Conservation (phyloP, 805 yeast species). For the Saturnispora dispora region DNA sequence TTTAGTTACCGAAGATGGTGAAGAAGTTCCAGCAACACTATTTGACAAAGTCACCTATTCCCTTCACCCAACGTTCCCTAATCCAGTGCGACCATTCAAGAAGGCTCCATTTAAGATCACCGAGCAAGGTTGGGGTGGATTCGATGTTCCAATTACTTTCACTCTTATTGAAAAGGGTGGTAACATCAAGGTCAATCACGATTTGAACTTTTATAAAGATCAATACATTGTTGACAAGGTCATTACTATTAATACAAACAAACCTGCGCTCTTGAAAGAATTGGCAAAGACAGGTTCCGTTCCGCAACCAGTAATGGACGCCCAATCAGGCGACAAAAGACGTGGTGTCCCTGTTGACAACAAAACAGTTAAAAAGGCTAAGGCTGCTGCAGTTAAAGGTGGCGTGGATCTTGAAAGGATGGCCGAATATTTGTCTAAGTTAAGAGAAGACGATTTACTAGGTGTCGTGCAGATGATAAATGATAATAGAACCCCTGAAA, state of each 20-base stretch:
- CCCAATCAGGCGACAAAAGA: slow-evolving; percentile 20
- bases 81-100: slow-evolving; percentile 75
- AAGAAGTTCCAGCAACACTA: slow-evolving; percentile 74
- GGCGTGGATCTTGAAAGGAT: slow-evolving; percentile 80
- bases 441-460: slow-evolving; percentile 84
- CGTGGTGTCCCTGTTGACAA: slow-evolving; percentile 24
- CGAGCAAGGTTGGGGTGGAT: slow-evolving; percentile 99
- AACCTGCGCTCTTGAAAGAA: slow-evolving; percentile 61
- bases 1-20: slow-evolving; percentile 69
- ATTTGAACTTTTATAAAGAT: slow-evolving; percentile 75
- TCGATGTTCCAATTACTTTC: slow-evolving; percentile 74
- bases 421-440: slow-evolving; percentile 81
- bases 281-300: slow-evolving; percentile 78
- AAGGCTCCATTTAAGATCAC: slow-evolving; percentile 78
- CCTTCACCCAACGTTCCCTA: slow-evolving; percentile 88
- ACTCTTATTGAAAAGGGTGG: slow-evolving; percentile 80
- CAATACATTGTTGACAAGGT: slow-evolving; percentile 71
- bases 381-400: slow-evolving; percentile 56
- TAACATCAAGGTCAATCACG: slow-evolving; percentile 79
- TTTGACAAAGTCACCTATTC: slow-evolving; percentile 91
- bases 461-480: slow-evolving; percentile 97
- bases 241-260: slow-evolving; percentile 65
- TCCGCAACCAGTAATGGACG: slow-evolving; percentile 31
- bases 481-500: slow-evolving; percentile 88
- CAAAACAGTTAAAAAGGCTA: slow-evolving; percentile 42